Base-by-base conservation (phyloP, 768 basidiomycete genomes). In the Leucocoprinus sp. region DNA sequence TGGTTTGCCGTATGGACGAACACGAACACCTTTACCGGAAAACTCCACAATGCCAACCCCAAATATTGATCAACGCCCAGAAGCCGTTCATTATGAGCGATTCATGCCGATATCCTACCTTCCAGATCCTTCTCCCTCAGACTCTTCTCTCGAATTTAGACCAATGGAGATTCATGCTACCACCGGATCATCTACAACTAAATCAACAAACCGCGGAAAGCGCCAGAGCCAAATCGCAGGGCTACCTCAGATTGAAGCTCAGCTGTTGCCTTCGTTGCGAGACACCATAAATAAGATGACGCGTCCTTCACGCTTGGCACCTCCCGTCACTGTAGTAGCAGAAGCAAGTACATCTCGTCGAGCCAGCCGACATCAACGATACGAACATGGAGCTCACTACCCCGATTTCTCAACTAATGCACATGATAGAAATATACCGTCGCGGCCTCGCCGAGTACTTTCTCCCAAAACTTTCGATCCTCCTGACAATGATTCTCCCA, bases 231-330 rank as follows among this genome's bases (percentile, higher is more conserved):
- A 74, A 42, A 60, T 76, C 14, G 66, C 62, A 8, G 76, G 76
- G 42, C 61, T 84, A 3, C 76, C 80, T 5, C 64, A 78, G 21
- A 58, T 84, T 23, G 84, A 88, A 51, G 65, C 75, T 0, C 75
- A 82, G 21, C 66, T 87, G 3, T 59, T 87, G 28, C 84, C 84
- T 7, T 80, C 82, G 14, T 65, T 88, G 27, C 70, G 76, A 33
- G 84, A 86, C 45, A 88, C 84, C 0, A 72, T 88, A 28, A 74
- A 81, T 53, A 74, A 76, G 37, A 88, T 87, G 84, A 87, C 84
- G 2, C 66, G 71, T 42, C 64, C 76, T n/a, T 24, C 42, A 0
- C 21, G 21, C 22, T 14, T 36, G 2, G 22, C 33, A 35, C 34
- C 42, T 36, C 34, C 33, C 5, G 31, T 8, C 8, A 8, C 31